Conservation (phyloP, 1,139 yeast species). For the Entelexis paramagnoliae region DNA sequence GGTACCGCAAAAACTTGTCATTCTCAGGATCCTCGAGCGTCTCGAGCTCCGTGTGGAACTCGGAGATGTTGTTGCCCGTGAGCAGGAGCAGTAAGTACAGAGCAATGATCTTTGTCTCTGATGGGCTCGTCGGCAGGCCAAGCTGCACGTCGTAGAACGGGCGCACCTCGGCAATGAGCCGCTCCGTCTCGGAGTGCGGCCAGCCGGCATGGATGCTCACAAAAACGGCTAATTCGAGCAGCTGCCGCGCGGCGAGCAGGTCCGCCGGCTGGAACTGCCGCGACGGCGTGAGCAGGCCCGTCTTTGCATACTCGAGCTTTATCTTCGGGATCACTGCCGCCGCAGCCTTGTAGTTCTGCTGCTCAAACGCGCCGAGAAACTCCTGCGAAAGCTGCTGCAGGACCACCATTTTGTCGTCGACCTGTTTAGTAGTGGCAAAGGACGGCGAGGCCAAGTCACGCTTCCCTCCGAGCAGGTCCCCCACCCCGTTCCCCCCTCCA, state of each 20-base stretch:
- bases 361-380: slow-evolving; percentile 52
- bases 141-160: slow-evolving; percentile 52
- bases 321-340: slow-evolving; percentile 55
- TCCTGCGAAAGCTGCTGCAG: slow-evolving; percentile 43
- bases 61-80: slow-evolving; percentile 73
- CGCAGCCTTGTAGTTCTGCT: slow-evolving; percentile 52
- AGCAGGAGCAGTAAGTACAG: slow-evolving; percentile 65
- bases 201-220: slow-evolving; percentile 56
- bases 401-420: slow-evolving; percentile 17
- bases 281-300: slow-evolving; percentile 67
- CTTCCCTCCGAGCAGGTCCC: too few relatives aligned
- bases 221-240: slow-evolving; percentile 80
- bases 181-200: slow-evolving; percentile 51
- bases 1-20: slow-evolving; percentile 60
- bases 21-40: slow-evolving; percentile 50
- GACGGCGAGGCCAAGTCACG: not conserved
- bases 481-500: too few relatives aligned
- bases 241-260: slow-evolving; percentile 64
- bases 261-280: slow-evolving; percentile 44
- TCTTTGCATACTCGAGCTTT: slow-evolving; percentile 68
- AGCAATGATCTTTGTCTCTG: slow-evolving; percentile 68
- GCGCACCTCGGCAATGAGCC: slow-evolving; percentile 62
- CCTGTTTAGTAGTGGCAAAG: not conserved
- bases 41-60: slow-evolving; percentile 85
- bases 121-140: slow-evolving; percentile 46